Percentiles rank a stretch among this genome's conserved stretches.
These are phyloP conservation scores for Penicillium subrubescens DNA, from an alignment of 495 filamentous ascomycete genomes.

Conservation along the genomic window DNA sequence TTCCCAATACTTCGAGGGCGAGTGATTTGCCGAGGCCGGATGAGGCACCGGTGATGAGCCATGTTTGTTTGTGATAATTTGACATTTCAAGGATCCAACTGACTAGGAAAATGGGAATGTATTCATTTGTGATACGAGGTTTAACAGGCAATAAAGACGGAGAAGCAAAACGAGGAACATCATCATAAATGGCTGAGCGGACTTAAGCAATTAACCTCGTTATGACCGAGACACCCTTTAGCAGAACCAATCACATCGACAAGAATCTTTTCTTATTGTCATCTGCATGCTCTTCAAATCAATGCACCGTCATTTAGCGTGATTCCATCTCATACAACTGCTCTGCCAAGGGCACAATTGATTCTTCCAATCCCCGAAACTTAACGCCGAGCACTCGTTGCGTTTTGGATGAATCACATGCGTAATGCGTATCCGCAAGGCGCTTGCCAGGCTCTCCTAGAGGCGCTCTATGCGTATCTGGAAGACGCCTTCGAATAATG, in stretches of 20 bases:
- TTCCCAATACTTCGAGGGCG: constrained; percentile 45
- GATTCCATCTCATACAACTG: constrained; percentile 28
- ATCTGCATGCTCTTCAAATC: background rate
- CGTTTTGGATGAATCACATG: constrained; percentile 30
- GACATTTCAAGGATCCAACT: background rate
- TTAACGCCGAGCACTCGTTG: constrained; percentile 18
- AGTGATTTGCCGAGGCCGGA: constrained; percentile 55
- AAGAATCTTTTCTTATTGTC: background rate
- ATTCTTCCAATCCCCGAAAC: constrained; percentile 22
- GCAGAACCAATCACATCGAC: background rate
- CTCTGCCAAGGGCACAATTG: constrained; percentile 24
- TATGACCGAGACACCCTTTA: background rate
- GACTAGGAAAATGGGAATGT: background rate
- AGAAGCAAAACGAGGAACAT: background rate
- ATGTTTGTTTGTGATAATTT: constrained; percentile 21
- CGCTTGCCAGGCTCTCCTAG: constrained; percentile 31
- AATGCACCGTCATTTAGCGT: background rate
- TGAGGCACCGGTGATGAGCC: constrained; percentile 58
- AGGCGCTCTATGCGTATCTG: constrained; percentile 17
- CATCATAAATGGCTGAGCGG: background rate
- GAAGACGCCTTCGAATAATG: constrained; percentile 29
- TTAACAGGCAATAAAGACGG: no score
- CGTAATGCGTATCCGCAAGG: constrained; percentile 28
- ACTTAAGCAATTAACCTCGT: background rate
- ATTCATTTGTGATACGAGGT: no score